phyloP scores from a whole-genome alignment of 805 yeast species.

The Nakazawaea siamensis region DNA sequence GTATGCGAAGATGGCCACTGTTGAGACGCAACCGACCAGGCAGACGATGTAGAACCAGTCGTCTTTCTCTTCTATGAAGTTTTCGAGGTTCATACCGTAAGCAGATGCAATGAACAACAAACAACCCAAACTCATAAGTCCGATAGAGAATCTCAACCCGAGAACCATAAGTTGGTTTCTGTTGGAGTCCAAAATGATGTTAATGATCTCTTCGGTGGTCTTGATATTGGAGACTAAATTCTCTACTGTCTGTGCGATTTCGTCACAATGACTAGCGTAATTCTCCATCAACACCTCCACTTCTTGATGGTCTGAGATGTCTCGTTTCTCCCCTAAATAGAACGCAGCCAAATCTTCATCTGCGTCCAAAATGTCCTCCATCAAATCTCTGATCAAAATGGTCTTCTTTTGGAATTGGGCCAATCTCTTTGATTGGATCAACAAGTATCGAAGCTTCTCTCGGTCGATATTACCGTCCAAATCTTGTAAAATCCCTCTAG shows the following conservation, averaged over 20 bases:
- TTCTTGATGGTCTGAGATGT: slow-evolving; percentile 70
- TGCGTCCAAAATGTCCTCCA: slow-evolving; percentile 78
- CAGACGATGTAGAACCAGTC: slow-evolving; percentile 57
- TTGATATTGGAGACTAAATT: slow-evolving; percentile 72
- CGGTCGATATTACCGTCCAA: slow-evolving; percentile 79
- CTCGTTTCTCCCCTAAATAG: slow-evolving; percentile 57
- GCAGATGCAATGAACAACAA: slow-evolving; percentile 77
- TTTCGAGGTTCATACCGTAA: slow-evolving; percentile 94
- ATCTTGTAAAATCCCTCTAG: slow-evolving; percentile 65
- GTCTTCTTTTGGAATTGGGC: slow-evolving; percentile 82
- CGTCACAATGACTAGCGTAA: slow-evolving; percentile 86
- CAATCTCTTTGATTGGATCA: slow-evolving; percentile 79
- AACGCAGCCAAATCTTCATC: slow-evolving; percentile 83
- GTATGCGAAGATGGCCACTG: slow-evolving; percentile 38
- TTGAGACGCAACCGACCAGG: slow-evolving; percentile 29
- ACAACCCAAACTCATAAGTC: slow-evolving; percentile 73
- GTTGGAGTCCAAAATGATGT: slow-evolving; percentile 87
- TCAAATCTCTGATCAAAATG: slow-evolving; percentile 66
- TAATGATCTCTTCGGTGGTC: slow-evolving; percentile 92
- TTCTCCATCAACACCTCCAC: slow-evolving; percentile 87
- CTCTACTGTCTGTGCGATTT: slow-evolving; percentile 85
- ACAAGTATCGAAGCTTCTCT: slow-evolving; percentile 64
- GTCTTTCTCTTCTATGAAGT: slow-evolving; percentile 77
- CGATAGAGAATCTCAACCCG: slow-evolving; percentile 76
- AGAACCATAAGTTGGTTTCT: slow-evolving; percentile 88